Base-by-base conservation (phyloP, 345 rosid genomes). In the Syzygium grande region DNA sequence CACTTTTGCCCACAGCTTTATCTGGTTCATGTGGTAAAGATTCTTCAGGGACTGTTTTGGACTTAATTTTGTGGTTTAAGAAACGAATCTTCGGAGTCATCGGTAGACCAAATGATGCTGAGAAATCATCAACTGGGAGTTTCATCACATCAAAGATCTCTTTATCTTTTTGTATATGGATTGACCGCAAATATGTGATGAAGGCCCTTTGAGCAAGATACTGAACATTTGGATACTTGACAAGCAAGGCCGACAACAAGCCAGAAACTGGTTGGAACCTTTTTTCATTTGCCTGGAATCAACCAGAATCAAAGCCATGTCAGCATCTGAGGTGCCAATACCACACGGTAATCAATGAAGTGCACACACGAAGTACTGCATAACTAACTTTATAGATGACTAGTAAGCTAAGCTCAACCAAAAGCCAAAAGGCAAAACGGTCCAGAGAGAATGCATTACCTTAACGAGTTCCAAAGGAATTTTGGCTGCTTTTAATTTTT, bases 71-170 rank as follows among this genome's bases (percentile, higher is more conserved):
- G 61, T 91, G 92, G 80, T 93, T 93, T 86, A 95, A 88, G 89
- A 96, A 96, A 41, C 94, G 94, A 88, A 96, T 88, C 91, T 89
- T 94, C 0, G 99, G 99, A 84, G 97, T 90, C 96, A 96, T 93
- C 53, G 98, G 98, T 85, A 98, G 93, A 87, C 99, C 99, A 92
- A 98, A 87, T 19, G 99, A 95, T 78, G 99, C 97, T 51, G 99
- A 95, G 89, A 91, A 98, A 54, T 94, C 95, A 65, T 98, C 98
- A 46, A 93, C 88, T 2, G 97, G 90, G 87, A 98, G 90, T 88
- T 93, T 94, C 51, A 63, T 86, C 89, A 96, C 98, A 88, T 98
- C 99, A 84, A 96, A 98, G 84, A 96, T 92, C 88, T 95, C 97
- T 90, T 95, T 98, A 87, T 98, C 99, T 89, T 94, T 98, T 91